phyloP scores from a whole-genome alignment of 192 early-diverging fungal species.

The Podila verticillata region DNA sequence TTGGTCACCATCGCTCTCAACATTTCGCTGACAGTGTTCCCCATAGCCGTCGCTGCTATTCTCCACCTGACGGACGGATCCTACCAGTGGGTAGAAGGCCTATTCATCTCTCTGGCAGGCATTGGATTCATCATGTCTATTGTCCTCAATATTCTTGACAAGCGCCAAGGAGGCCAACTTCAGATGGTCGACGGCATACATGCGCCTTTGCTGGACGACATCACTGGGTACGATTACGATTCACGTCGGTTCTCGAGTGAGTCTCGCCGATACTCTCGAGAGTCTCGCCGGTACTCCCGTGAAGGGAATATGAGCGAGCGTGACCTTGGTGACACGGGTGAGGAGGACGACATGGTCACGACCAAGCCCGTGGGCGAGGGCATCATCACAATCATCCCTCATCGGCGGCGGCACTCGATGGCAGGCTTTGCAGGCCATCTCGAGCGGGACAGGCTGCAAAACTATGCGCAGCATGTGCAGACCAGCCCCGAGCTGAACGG shows the following conservation, averaged over 20 bases:
- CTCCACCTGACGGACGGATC: slow-evolving; percentile 35
- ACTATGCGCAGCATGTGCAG: slow-evolving; percentile 15
- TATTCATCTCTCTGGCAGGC: slow-evolving; percentile 30
- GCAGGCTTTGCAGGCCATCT: slow-evolving; percentile 31
- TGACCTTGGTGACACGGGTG: not conserved
- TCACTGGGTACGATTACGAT: not conserved
- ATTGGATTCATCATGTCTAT: slow-evolving; percentile 21
- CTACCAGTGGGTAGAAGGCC: slow-evolving; percentile 28
- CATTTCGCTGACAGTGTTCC: slow-evolving; percentile 63
- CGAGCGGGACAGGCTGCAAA: slow-evolving; percentile 14
- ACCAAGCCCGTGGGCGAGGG: slow-evolving; percentile 43
- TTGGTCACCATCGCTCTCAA: slow-evolving; percentile 69
- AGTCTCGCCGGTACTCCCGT: slow-evolving; percentile 1
- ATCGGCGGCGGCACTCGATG: slow-evolving; percentile 36
- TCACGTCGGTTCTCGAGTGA: slow-evolving; percentile 6
- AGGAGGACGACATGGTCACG: slow-evolving; percentile 28
- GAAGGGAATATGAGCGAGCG: not conserved
- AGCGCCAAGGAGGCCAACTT: slow-evolving; percentile 12
- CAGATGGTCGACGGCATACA: not conserved
- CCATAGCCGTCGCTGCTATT: slow-evolving; percentile 68
- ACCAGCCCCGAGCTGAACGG: slow-evolving; percentile 2
- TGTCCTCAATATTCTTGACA: slow-evolving; percentile 18
- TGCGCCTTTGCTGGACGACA: not conserved
- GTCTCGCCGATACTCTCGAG: slow-evolving; percentile 11
- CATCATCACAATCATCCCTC: slow-evolving; percentile 42